Evolutionary conservation across 2,329 filamentous ascomycete species (phyloP).

Genomic region (Mariannaea sp.): DNA sequence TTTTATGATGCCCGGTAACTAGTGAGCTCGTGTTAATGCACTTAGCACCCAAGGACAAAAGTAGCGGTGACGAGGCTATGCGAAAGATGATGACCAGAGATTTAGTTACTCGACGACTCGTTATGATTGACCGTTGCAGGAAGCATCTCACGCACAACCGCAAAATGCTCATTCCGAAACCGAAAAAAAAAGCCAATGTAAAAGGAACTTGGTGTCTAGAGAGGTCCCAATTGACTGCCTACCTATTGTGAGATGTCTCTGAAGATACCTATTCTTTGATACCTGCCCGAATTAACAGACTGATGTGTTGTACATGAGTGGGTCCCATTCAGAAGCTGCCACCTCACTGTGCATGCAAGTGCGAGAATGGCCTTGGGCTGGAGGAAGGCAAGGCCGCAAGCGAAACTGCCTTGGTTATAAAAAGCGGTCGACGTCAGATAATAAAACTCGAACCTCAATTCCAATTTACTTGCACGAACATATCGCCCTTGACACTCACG

Average conservation of each 20-base stretch:
- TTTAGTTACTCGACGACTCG: not conserved
- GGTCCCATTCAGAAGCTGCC: slow-evolving; percentile 35
- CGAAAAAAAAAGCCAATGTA: not conserved
- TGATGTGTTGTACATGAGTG: slow-evolving; percentile 36
- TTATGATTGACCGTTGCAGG: not conserved
- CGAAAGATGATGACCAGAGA: not conserved
- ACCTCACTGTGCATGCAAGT: slow-evolving; percentile 38
- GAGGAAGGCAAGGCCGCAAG: slow-evolving; percentile 24
- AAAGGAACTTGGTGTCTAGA: too few species aligned
- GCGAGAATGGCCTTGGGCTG: slow-evolving; percentile 22
- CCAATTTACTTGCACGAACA: not conserved
- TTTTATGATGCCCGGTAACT: not conserved
- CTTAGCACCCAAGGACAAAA: not conserved
- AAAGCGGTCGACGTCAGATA: slow-evolving; percentile 23
- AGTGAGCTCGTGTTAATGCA: not conserved
- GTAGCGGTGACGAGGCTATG: slow-evolving; percentile 15
- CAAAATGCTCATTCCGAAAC: too few species aligned
- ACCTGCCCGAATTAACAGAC: slow-evolving; percentile 4
- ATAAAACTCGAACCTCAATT: slow-evolving; percentile 2
- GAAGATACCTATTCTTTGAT: not conserved
- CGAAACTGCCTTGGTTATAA: slow-evolving; percentile 27
- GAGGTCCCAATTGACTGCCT: too few species aligned
- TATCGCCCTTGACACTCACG: not conserved
- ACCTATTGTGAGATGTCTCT: too few species aligned
- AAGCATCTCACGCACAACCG: too few species aligned